phyloP scores from a whole-genome alignment of 148 eudicot genomes.

The Fagopyrum esculentum region DNA sequence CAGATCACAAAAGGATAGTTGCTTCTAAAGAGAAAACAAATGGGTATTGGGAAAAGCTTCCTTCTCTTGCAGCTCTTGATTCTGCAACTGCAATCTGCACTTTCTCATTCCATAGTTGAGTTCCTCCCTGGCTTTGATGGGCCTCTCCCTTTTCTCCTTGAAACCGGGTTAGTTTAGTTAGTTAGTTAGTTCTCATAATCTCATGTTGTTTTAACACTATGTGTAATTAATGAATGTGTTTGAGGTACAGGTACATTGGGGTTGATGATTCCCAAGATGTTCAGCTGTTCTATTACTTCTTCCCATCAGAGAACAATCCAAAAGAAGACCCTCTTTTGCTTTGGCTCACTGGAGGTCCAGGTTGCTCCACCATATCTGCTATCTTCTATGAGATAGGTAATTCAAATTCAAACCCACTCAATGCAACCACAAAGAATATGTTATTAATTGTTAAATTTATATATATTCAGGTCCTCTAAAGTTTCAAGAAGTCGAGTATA shows the following conservation, averaged over 20 bases:
- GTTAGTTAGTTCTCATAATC: not conserved
- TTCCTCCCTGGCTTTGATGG: constrained; percentile 38
- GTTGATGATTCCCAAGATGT: constrained; percentile 34
- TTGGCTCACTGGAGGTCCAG: constrained; percentile 53
- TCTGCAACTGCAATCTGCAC: not conserved
- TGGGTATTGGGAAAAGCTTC: constrained; percentile 1
- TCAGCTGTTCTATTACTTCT: constrained; percentile 47
- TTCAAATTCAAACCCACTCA: not conserved
- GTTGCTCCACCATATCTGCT: constrained; percentile 33
- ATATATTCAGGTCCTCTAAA: constrained; percentile 36
- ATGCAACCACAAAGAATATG: not conserved
- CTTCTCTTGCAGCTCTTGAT: not conserved
- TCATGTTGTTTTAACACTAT: not conserved
- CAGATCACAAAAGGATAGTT: not conserved
- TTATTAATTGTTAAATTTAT: not conserved
- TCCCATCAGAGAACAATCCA: constrained; percentile 38
- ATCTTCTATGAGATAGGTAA: constrained; percentile 31
- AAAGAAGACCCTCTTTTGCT: constrained; percentile 33
- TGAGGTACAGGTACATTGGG: constrained; percentile 29
- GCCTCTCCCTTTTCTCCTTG: constrained; percentile 31
- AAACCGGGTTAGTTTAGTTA: constrained; percentile 28
- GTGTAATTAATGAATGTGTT: not conserved
- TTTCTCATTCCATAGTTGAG: constrained; percentile 20
- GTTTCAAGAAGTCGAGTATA: constrained; percentile 21
- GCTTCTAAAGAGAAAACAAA: not conserved